Evolutionary conservation across 108 stramenopile genomes (phyloP), one percentile per base, ranked within the genome.

Genomic region (Stephanodiscus triporus): DNA sequence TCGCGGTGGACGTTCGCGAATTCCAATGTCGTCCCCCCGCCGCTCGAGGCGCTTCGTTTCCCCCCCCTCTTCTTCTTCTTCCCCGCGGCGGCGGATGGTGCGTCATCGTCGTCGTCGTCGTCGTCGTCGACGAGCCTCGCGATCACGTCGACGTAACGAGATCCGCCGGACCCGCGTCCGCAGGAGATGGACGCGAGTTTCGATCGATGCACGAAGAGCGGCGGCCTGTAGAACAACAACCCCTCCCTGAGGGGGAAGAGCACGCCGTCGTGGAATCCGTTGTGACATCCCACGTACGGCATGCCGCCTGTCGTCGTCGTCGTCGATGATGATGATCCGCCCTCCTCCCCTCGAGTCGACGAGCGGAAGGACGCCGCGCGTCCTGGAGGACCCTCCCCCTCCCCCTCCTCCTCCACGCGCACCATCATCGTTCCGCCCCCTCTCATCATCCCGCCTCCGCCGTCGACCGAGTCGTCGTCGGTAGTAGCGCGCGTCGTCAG

Each of bases 211-310:
- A 92, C 40, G 51, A 91, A 95, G n/a, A 80, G 13, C 2, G 93
- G 91, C 2, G 93, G 91, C 70, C 87, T 89, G 87, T 85, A 90
- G 69, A 92, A 95, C n/a, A 92, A 60, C 10, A 95, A 73, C 23
- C 93, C 93, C 59, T 92, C 88, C 9, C 66, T 63, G 42, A 95
- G 54, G 3, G 93, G 93, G 72, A 71, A 95, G 32, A 95, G 56
- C 10, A 78, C 82, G 4, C 93, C 93, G 78, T 95, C 90, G 51
- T 91, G 84, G 10, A 91, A 84, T 17, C 91, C 91, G 4, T 77
- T 69, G 68, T 95, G 87, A 48, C 93, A 95, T 13, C 72, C 68
- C 56, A 95, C 88, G 76, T 77, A 95, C 13, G 93, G 93, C 88
- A 95, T 85, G 4, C 82, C 84, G 14, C 80, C 85, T 1, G 75